These are phyloP conservation scores for Colletotrichum lindemuthianum DNA, from an alignment of 2,329 filamentous ascomycete genomes.

Conservation along the genomic window DNA sequence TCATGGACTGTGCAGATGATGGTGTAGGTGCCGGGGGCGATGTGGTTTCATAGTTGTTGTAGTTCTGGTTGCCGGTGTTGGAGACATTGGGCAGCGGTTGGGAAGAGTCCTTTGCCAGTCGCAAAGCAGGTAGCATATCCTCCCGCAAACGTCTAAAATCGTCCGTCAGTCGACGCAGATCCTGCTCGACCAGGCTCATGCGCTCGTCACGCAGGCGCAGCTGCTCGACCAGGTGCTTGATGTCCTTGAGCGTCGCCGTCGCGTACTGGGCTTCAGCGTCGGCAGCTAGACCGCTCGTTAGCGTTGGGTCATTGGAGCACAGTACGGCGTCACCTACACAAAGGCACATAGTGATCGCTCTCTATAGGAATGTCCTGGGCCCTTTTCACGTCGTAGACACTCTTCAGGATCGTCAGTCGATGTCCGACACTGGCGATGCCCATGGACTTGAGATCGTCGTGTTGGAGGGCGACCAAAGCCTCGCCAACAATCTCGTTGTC, in stretches of 20 bases:
- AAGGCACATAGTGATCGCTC: constrained; percentile 90
- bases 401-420: constrained; percentile 92
- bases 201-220: constrained; percentile 90
- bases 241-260: constrained; percentile 90
- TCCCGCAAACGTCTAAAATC: constrained; percentile 90
- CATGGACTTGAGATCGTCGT: constrained; percentile 96
- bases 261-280: constrained; percentile 88
- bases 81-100: constrained; percentile 70
- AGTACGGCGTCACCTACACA: constrained; percentile 71
- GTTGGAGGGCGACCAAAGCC: constrained; percentile 85
- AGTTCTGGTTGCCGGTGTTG: constrained; percentile 52
- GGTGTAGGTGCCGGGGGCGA: constrained; percentile 69
- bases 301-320: neutral
- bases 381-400: constrained; percentile 95
- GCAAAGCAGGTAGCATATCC: constrained; percentile 89
- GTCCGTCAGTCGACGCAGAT: constrained; percentile 84
- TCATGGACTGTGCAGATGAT: constrained; percentile 60
- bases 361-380: constrained; percentile 92
- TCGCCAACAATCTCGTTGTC: constrained; percentile 96
- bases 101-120: constrained; percentile 89
- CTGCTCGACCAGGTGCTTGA: constrained; percentile 89
- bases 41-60: constrained; percentile 66
- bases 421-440: constrained; percentile 93
- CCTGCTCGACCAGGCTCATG: constrained; percentile 83
- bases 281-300: constrained; percentile 68